phyloP scores from a whole-genome alignment of 257 asterid genomes.

The Solanum bulbocastanum region DNA sequence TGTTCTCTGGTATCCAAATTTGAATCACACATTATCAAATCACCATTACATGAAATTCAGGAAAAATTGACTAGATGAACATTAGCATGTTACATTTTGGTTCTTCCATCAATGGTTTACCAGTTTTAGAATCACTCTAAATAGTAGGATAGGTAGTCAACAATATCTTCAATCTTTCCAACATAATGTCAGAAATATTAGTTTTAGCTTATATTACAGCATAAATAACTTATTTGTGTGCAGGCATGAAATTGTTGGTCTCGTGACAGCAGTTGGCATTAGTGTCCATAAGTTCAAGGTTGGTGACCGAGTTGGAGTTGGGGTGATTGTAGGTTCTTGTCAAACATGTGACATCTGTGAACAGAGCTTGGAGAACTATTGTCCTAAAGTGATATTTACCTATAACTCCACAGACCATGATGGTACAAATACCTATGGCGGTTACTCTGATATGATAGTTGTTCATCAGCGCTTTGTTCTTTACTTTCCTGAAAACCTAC shows the following conservation, averaged over 20 bases:
- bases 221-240: not conserved
- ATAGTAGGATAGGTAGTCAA: not conserved
- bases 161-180: not conserved
- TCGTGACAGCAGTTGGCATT: conserved; percentile 37
- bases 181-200: not conserved
- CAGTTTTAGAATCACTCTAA: not conserved
- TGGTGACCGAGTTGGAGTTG: conserved; percentile 64
- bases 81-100: not conserved
- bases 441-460: conserved; percentile 47
- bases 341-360: conserved; percentile 39
- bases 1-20: not conserved
- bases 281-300: conserved; percentile 36
- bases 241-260: conserved; percentile 67
- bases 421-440: conserved; percentile 57
- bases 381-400: conserved; percentile 30
- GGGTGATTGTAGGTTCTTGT: conserved; percentile 52
- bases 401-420: conserved; percentile 30
- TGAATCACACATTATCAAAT: not conserved
- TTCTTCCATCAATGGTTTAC: not conserved
- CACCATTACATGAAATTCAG: not conserved
- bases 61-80: not conserved
- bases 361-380: conserved; percentile 49
- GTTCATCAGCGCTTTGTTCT: conserved; percentile 49
- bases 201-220: not conserved
- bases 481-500: conserved; percentile 42